A percentile compares a stretch with the other conserved stretches of the same genome.
Evolutionary conservation across 306 rosid genomes (phyloP).

Genomic region (Oemleria cerasiformis): DNA sequence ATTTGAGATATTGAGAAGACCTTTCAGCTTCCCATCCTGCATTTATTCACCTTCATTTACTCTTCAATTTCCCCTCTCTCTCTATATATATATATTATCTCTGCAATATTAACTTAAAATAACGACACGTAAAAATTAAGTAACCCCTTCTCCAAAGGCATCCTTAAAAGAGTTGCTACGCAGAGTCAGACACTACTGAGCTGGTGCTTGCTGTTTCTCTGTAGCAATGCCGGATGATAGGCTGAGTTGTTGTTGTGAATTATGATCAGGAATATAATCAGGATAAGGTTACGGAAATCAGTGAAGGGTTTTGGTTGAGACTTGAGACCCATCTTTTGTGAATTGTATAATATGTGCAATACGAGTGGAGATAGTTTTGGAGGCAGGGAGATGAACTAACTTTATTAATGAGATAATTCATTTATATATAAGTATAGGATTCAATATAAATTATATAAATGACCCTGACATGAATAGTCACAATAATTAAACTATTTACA

Average conservation of each 20-base stretch:
- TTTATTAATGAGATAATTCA: too few species aligned
- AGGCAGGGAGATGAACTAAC: too few species aligned
- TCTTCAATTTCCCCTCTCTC: not conserved
- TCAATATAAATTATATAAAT: too few species aligned
- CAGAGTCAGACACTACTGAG: too few species aligned
- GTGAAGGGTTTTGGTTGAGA: constrained; percentile 22
- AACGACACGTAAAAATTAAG: too few species aligned
- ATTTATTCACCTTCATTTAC: constrained; percentile 19
- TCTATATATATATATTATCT: not conserved
- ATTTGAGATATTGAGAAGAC: constrained; percentile 39
- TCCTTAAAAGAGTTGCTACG: constrained; percentile 24
- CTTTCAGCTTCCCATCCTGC: constrained; percentile 15
- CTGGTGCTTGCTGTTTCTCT: not conserved
- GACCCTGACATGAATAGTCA: too few species aligned
- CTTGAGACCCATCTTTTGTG: constrained; percentile 22
- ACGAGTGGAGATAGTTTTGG: too few species aligned
- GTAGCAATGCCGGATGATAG: constrained; percentile 15
- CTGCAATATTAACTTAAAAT: too few species aligned
- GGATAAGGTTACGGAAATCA: constrained; percentile 67
- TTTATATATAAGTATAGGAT: too few species aligned
- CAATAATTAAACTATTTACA: too few species aligned
- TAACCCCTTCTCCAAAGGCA: constrained; percentile 37
- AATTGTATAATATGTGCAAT: too few species aligned
- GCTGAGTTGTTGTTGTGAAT: constrained; percentile 19
- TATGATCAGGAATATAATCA: not conserved